Conservation (phyloP, 306 rosid genomes). For the Cucumis cinereus region DNA sequence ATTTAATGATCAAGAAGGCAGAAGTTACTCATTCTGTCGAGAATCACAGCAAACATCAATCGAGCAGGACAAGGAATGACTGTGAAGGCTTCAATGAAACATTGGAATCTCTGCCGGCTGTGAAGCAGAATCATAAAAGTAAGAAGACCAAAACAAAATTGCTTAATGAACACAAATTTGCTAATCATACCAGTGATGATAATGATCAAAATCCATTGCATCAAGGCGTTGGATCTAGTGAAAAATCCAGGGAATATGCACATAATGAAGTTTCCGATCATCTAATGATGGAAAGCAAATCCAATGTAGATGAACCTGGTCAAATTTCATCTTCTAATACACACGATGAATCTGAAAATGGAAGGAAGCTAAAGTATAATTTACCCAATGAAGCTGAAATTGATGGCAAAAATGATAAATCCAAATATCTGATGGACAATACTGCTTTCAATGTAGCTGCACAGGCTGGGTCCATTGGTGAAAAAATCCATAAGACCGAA, state of each 20-base stretch:
- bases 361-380: conserved; percentile 9
- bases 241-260: conserved; percentile 14
- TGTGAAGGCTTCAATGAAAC: not conserved
- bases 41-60: not conserved
- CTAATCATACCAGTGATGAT: conserved; percentile 4
- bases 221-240: conserved; percentile 12
- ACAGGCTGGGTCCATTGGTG: conserved; percentile 14
- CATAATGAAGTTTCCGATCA: conserved; percentile 13
- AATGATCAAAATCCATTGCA: conserved; percentile 13
- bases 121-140: not conserved
- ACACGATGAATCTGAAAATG: conserved; percentile 13
- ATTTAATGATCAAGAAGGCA: not conserved
- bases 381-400: conserved; percentile 20
- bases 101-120: not conserved
- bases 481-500: conserved; percentile 22
- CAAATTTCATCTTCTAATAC: conserved; percentile 10
- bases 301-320: conserved; percentile 7
- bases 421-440: conserved; percentile 1
- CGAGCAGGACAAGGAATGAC: not conserved
- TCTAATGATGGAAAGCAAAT: conserved; percentile 4
- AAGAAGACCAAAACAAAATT: not conserved
- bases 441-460: conserved; percentile 24
- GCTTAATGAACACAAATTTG: not conserved
- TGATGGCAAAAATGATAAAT: conserved; percentile 4
- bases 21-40: conserved; percentile 1